Conservation (phyloP, 192 early-diverging fungal species). For the Allomyces macrogynus region DNA sequence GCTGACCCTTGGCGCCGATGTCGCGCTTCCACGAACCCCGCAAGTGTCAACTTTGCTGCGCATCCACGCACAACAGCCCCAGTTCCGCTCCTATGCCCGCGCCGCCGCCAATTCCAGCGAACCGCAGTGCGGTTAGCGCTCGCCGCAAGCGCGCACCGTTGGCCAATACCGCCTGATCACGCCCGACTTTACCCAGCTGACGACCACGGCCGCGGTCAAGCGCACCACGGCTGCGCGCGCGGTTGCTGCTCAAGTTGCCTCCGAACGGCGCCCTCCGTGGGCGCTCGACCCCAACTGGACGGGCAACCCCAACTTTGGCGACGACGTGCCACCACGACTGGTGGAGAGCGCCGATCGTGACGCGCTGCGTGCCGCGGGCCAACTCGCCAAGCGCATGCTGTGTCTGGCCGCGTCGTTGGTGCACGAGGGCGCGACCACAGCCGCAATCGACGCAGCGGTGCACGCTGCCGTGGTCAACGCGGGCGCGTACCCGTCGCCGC, state of each 20-base stretch:
- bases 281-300: background rate
- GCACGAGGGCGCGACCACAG: background rate
- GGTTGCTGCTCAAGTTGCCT: background rate
- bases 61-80: too few species aligned
- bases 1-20: too few species aligned
- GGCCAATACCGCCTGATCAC: background rate
- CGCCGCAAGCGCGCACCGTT: background rate
- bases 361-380: background rate
- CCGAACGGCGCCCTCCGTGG: background rate
- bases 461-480: conserved; percentile 29
- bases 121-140: too few species aligned
- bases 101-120: too few species aligned
- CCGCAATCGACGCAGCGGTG: conserved; percentile 7
- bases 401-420: background rate
- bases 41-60: too few species aligned
- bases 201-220: background rate
- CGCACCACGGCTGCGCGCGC: background rate
- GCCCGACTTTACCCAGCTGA: background rate
- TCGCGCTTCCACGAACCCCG: too few species aligned
- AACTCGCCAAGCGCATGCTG: background rate
- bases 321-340: background rate
- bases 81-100: too few species aligned
- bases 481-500: conserved; percentile 53
- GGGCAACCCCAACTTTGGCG: background rate
- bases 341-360: background rate